Base-by-base conservation (phyloP, 257 asterid genomes). In the Plantago major region DNA sequence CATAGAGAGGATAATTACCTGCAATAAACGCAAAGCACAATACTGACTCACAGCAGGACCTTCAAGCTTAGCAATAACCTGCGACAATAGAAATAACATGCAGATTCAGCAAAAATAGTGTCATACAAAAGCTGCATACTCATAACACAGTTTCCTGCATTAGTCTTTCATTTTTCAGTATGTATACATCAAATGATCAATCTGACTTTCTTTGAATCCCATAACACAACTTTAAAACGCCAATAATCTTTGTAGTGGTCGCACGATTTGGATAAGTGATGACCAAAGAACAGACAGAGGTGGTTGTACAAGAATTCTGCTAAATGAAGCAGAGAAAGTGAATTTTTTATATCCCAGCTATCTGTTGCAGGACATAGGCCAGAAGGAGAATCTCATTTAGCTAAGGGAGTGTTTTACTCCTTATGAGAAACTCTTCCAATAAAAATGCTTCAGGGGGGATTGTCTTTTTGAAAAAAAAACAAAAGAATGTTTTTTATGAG, bases 21-120 rank as follows among this genome's bases (percentile, higher is more conserved):
- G 97, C 74, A 93, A 75, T 45, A 93, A 84, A 59, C 95, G 95
- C 81, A 93, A 68, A 65, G 99, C 99, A 76, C 91, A 89, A 68
- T 86, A 85, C 67, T 93, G 97, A 71, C 99, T 93, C 69, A 87
- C 97, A 70, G 96, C 92, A 60, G 94, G 88, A 74, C 97, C 94
- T 79, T 93, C 99, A 75, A 93, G 99, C 79, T 93, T 93, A 44
- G 96, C 99, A 68, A 93, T 93, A 69, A 93, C 99, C 99, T 93
- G 87, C 62, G 67, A 70, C 75, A 72, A 74, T 70, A 65, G 55
- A 76, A 53, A 57, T 56, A 74, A 54, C 55, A 62, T 71, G 62
- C 42, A 59, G 38, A 53, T 77, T 78, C 63, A 66, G 64, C 66
- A 68, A 50, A 63, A 58, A 54, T 18, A 60, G 52, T 49, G 61